Evolutionary conservation across 305 asterid genomes (phyloP), one percentile per base, ranked within the genome.

Genomic region (Fraxinus albicans): DNA sequence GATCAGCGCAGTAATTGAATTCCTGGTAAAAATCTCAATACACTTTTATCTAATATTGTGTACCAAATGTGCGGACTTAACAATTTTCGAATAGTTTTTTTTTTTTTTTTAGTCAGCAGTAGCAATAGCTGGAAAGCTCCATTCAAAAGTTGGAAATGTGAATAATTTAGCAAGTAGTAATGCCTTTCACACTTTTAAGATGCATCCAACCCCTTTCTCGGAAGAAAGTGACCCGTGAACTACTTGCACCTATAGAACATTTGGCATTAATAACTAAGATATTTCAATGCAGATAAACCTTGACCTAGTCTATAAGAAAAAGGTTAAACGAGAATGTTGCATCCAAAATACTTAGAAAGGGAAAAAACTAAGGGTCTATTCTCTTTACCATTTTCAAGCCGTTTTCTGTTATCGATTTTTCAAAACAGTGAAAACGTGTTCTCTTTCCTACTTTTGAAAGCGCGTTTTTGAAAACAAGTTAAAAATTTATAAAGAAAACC

Each of bases 1-100:
- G 80, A 77, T 91, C 78, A 90, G 95, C 38, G 97, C 98, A 0
- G 19, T 88, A 0, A 85, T 90, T 70, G 91, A 95, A 85, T 89
- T 94, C 76, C 86, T 94, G 94, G 98, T 94, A 94, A 47, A 44
- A 47, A 12, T 13, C 58, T 47, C 58, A 47, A 3, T 13, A 13
- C n/a, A 0, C 55, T 5, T 23, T 65, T 65, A 65, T 63, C 73
- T 25, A 25, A 65, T 47, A 79, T 33, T 78, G 58, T 6, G 8
- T 44, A 42, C 70, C 70, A 80, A 23, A 17, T 15, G 17, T 12
- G 55, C 6, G 0, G 55, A 13, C 55, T 3, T 12, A 12, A 47
- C 55, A 13, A 44, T 44, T 44, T 44, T 38, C 8, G 2, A 36
- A 6, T 7, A 44, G 55, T 12, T 36, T 60, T 65, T 34, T 36